Evolutionary conservation across 495 filamentous ascomycete genomes (phyloP), one percentile per base, ranked within the genome.

Genomic region (Aspergillus saccharolyticus): DNA sequence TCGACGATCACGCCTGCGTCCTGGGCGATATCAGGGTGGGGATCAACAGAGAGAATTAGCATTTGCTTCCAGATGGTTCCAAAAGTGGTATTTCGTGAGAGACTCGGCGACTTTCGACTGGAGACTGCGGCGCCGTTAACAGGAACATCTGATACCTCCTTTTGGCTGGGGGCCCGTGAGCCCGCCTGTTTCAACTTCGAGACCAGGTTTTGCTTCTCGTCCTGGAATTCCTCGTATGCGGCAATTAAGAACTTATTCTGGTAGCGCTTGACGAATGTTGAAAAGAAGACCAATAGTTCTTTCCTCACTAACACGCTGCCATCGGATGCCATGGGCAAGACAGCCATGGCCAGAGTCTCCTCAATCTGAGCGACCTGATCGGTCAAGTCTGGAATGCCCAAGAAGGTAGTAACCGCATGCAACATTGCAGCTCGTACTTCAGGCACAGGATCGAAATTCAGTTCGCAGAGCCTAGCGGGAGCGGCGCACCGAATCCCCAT

Each of bases 371-470:
- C 87, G 19, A 98, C 89, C 68, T 96, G 90, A 45, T 92, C 85
- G 0, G 94, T 97, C 57, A 96, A 76, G 64, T 97, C 93, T 0
- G 90, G 89, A 53, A 97, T 96, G 28, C 91, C 91, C 39, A 99
- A 72, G 76, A 99, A 97, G 22, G 85, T 91, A 0, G 89, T 96
- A 69, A 97, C 83, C 20, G 95, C 91, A 67, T 96, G 89, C 22
- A 96, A 78, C 81, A 96, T 91, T 17, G 95, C 90, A 14, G 94
- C 89, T 58, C 94, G 84, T 10, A 99, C 95, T 73, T 99, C 94
- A n/a, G 91, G 89, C 43, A 91, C 90, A 19, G 85, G 84, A 65
- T 99, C 94, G n/a, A 86, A 85, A 53, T 87, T 88, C 25, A 96
- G 80, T 47, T 85, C 84, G 43, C 87, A 88, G 0, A 99, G 81